These are phyloP conservation scores for Toxicodendron radicans DNA, from an alignment of 345 rosid species.

Conservation along the genomic window DNA sequence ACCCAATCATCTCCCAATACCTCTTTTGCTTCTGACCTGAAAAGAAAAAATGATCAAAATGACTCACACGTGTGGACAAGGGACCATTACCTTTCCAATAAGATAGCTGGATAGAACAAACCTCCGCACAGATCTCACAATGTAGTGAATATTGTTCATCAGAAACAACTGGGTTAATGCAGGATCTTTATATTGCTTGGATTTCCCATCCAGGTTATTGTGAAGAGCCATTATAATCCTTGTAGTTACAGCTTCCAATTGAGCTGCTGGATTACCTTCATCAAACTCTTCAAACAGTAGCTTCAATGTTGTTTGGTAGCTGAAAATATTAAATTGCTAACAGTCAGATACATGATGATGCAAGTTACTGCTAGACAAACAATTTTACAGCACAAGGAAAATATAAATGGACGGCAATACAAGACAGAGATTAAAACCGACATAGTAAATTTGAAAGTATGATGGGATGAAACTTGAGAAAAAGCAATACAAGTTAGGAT, in stretches of 20 bases:
- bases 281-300: constrained; percentile 85
- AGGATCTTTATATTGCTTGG: constrained; percentile 95
- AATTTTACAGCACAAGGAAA: not conserved
- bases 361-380: constrained; percentile 1
- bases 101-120: constrained; percentile 29
- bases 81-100: not conserved
- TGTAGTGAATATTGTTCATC: constrained; percentile 96
- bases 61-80: not conserved
- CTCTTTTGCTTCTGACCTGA: constrained; percentile 97
- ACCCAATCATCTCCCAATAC: constrained; percentile 98
- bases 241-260: constrained; percentile 67
- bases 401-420: constrained; percentile 4
- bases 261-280: constrained; percentile 53
- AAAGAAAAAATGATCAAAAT: constrained; percentile 16
- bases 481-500: not conserved
- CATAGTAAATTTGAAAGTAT: constrained; percentile 1
- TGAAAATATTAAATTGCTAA: constrained; percentile 31
- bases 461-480: not conserved
- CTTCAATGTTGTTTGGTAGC: constrained; percentile 78
- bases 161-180: constrained; percentile 89
- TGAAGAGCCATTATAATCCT: constrained; percentile 91
- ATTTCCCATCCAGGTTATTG: constrained; percentile 85
- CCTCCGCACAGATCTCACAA: constrained; percentile 97
- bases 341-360: constrained; percentile 19
- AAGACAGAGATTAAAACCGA: not conserved